Percentiles rank a stretch among this genome's conserved stretches.
Conservation (phyloP, 108 stramenopile genomes). For the Bacterosira constricta region DNA sequence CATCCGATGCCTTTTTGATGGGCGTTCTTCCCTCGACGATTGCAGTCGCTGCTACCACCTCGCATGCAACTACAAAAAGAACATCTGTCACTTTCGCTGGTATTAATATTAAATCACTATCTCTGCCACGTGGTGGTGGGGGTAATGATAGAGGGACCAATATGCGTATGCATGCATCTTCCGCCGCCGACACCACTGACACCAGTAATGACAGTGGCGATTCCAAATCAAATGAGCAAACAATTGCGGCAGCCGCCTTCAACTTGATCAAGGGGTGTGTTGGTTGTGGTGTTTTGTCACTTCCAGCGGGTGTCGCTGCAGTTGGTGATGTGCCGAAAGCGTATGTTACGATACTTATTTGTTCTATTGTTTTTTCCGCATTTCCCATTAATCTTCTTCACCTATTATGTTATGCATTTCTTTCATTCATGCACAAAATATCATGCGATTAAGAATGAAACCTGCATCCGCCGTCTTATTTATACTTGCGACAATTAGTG, state of each 20-base stretch:
- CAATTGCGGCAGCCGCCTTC: slow-evolving; percentile 65
- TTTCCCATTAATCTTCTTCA: not conserved
- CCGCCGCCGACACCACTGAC: not conserved
- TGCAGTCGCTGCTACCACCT: not conserved
- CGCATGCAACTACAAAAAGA: not conserved
- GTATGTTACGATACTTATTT: slow-evolving; percentile 28
- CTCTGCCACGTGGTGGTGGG: not conserved
- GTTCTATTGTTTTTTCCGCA: not conserved
- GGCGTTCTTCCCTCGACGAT: not conserved
- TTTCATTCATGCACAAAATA: not conserved
- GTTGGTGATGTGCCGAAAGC: slow-evolving; percentile 54
- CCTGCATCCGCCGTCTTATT: slow-evolving; percentile 59
- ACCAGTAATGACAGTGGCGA: not conserved
- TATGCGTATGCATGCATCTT: not conserved
- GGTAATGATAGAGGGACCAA: not conserved
- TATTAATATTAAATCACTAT: not conserved
- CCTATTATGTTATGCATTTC: not conserved
- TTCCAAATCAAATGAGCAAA: not conserved
- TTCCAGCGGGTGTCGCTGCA: slow-evolving; percentile 80
- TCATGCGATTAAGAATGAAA: not conserved
- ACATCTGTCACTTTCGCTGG: not conserved
- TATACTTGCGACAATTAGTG: slow-evolving; percentile 73
- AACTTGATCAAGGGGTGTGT: slow-evolving; percentile 91
- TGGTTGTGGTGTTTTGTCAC: slow-evolving; percentile 86
- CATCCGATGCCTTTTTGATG: not conserved